A percentile compares a stretch with the other conserved stretches of the same genome.
Conservation (phyloP, 768 basidiomycete genomes). For the Ramaria rubella region DNA sequence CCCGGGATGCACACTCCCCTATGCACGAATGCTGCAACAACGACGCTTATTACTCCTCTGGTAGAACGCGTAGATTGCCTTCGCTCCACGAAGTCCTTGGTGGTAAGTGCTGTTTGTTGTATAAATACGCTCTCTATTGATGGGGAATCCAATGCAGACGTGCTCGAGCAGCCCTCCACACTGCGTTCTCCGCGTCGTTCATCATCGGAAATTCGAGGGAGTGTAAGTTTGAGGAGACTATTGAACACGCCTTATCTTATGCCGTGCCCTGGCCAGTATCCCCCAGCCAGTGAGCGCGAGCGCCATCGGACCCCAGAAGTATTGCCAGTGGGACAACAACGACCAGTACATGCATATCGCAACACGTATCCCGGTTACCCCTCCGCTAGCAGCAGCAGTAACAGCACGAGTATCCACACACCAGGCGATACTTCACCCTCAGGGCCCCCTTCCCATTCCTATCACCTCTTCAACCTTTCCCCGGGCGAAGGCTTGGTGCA, state of each 20-base stretch:
- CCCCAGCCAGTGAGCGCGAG: background rate
- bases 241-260: slow-evolving; percentile 1
- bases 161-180: slow-evolving; percentile 5
- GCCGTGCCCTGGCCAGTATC: background rate
- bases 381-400: background rate
- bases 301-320: background rate
- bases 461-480: slow-evolving; percentile 4
- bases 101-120: background rate
- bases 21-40: background rate
- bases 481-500: slow-evolving; percentile 6
- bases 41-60: background rate
- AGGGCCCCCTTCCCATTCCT: background rate
- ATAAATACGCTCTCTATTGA: background rate
- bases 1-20: background rate
- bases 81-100: slow-evolving; percentile 6
- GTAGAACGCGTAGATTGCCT: background rate
- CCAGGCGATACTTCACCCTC: background rate
- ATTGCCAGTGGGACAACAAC: background rate
- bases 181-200: background rate
- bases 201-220: slow-evolving; percentile 3
- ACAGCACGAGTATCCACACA: background rate
- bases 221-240: slow-evolving; percentile 6
- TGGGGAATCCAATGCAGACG: background rate
- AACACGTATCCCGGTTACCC: background rate
- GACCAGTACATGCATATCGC: background rate